Evolutionary conservation across 2,329 filamentous ascomycete species (phyloP), one percentile per base, ranked within the genome.

Genomic region (Colletotrichum cuscutae): DNA sequence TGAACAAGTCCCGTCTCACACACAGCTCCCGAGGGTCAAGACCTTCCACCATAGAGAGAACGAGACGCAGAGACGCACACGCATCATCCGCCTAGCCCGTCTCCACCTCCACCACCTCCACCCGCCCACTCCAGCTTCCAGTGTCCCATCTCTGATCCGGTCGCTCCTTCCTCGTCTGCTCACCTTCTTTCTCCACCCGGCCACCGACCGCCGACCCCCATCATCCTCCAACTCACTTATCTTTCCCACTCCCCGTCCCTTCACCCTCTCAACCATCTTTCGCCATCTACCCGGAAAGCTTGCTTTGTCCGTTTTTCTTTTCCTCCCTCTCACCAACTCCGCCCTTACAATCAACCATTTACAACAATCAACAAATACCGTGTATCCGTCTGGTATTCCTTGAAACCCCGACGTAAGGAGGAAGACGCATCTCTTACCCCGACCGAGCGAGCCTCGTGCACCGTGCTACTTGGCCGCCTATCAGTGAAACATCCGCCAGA

Each of bases 361-460:
- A 75, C 77, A 75, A 19, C 58, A 79, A 58, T 76, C 80, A 57
- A 77, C 80, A 42, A 65, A 89, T 68, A 93, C 95, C 15, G 42
- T 54, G 59, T 60, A 46, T 12, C 53, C 32, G 9, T 26, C 53
- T 26, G 63, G 19, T 57, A 61, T 56, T 57, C 11, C 15, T 70
- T 54, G 24, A 53, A 26, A 26, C 19, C 9, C 46, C 28, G 46
- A 22, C 19, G 13, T 26, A 42, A 35, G 24, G 54, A 64, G 15
- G 22, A 53, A 35, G 46, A 65, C 26, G 30, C 32, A 42, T 13
- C 67, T 65, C 57, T 37, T 26, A 61, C 56, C 46, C 61, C 60
- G 66, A 73, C 67, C 60, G 67, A 73, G 42, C 71, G 71, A 73
- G 66, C 60, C 60, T 71, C 59, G 66, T 71, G 66, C 61, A 64